phyloP scores from a whole-genome alignment of 179 eudicot genomes.

The Silene coronaria region DNA sequence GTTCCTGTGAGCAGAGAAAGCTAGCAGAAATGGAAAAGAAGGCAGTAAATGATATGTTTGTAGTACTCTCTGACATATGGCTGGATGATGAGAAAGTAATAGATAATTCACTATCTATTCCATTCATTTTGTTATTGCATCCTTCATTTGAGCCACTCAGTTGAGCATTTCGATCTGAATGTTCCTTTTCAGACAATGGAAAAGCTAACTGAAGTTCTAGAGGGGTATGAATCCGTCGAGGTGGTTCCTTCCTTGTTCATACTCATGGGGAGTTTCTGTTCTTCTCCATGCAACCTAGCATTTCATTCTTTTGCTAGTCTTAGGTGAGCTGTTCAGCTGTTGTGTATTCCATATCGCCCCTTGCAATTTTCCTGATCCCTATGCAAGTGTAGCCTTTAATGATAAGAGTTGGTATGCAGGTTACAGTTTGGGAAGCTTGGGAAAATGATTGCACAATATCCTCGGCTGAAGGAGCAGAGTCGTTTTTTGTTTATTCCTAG shows the following conservation, averaged over 20 bases:
- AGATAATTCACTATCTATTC: slow-evolving; percentile 10
- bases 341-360: not conserved
- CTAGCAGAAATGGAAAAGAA: slow-evolving; percentile 66
- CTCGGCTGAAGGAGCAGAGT: slow-evolving; percentile 64
- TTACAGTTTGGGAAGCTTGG: slow-evolving; percentile 83
- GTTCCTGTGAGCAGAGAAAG: slow-evolving; percentile 42
- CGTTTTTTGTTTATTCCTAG: slow-evolving; percentile 86
- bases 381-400: not conserved
- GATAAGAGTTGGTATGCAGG: slow-evolving; percentile 36
- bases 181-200: slow-evolving; percentile 57
- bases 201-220: slow-evolving; percentile 63
- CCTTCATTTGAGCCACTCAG: not conserved
- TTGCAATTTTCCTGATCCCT: not conserved
- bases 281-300: slow-evolving; percentile 74
- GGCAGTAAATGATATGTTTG: slow-evolving; percentile 94
- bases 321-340: slow-evolving; percentile 56
- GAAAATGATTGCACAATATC: slow-evolving; percentile 63
- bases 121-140: slow-evolving; percentile 1
- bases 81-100: slow-evolving; percentile 79
- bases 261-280: slow-evolving; percentile 87
- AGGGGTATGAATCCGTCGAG: slow-evolving; percentile 71
- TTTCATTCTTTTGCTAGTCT: slow-evolving; percentile 65
- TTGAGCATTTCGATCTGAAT: slow-evolving; percentile 23
- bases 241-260: slow-evolving; percentile 97
- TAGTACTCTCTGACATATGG: slow-evolving; percentile 81